Evolutionary conservation across 2,329 filamentous ascomycete genomes (phyloP).

Genomic region (Monosporascus sp.): DNA sequence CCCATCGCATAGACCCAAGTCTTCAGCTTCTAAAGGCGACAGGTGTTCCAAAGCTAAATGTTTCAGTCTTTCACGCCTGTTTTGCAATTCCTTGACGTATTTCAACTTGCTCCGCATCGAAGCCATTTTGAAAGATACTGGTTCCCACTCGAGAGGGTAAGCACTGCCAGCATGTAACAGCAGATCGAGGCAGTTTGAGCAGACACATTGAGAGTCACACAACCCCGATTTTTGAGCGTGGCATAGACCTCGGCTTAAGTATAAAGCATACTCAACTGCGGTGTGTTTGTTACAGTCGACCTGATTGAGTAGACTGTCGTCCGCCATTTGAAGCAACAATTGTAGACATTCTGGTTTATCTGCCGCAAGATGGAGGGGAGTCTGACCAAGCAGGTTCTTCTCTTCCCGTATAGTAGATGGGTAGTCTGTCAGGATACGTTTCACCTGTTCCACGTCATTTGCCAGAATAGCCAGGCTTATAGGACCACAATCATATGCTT

Average conservation of each 20-base stretch:
- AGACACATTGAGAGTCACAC: not conserved
- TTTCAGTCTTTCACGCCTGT: not conserved
- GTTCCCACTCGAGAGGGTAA: no score
- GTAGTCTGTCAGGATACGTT: not conserved
- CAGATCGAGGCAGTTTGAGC: not conserved
- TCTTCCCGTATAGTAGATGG: not conserved
- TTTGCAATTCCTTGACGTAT: not conserved
- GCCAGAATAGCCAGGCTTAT: not conserved
- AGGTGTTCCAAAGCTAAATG: not conserved
- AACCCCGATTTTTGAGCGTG: not conserved
- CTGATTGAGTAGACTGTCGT: not conserved
- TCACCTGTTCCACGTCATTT: not conserved
- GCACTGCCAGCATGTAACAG: not conserved
- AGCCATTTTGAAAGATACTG: rapidly evolving
- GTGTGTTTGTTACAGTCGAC: rapidly evolving
- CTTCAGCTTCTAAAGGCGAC: not conserved
- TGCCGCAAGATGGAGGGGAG: not conserved
- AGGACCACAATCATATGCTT: not conserved
- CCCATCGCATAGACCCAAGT: not conserved
- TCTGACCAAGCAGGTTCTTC: not conserved
- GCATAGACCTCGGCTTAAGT: not conserved
- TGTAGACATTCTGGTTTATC: not conserved
- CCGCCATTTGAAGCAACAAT: not conserved
- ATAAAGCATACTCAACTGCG: not conserved
- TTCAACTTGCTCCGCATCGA: not conserved